Evolutionary conservation across 371 early-diverging fungal species (phyloP).

Genomic region (Lichtheimia ornata): DNA sequence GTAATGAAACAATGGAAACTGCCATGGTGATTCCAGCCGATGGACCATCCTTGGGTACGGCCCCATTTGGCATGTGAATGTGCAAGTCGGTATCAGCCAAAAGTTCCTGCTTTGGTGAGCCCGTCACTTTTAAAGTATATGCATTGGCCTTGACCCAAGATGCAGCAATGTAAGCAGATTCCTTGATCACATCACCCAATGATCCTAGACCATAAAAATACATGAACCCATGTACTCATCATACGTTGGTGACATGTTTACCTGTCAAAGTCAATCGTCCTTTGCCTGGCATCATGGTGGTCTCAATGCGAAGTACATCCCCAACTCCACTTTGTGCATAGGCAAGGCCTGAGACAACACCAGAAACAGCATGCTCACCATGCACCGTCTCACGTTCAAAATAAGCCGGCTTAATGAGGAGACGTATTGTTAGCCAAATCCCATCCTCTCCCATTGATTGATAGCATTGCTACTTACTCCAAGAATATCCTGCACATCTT

Average conservation of each 20-base stretch:
- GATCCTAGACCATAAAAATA: constrained; percentile 49
- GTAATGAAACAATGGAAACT: constrained; percentile 74
- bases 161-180: constrained; percentile 79
- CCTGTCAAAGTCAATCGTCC: constrained; percentile 73
- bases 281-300: constrained; percentile 74
- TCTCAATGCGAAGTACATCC: constrained; percentile 79
- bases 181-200: constrained; percentile 86
- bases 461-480: constrained; percentile 40
- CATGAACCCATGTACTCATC: not conserved
- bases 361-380: constrained; percentile 55
- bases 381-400: constrained; percentile 70
- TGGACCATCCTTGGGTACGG: constrained; percentile 87
- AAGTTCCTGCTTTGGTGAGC: constrained; percentile 34
- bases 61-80: constrained; percentile 85
- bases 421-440: not conserved
- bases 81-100: constrained; percentile 71
- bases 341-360: constrained; percentile 83
- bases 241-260: constrained; percentile 6
- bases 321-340: constrained; percentile 82
- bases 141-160: constrained; percentile 83
- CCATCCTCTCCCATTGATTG: no score
- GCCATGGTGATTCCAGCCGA: constrained; percentile 71
- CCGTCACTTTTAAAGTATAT: constrained; percentile 55
- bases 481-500: constrained; percentile 58
- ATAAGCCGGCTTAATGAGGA: constrained; percentile 39